Conservation (phyloP, 441 rosid species). For the Dalechampia spathulata region DNA sequence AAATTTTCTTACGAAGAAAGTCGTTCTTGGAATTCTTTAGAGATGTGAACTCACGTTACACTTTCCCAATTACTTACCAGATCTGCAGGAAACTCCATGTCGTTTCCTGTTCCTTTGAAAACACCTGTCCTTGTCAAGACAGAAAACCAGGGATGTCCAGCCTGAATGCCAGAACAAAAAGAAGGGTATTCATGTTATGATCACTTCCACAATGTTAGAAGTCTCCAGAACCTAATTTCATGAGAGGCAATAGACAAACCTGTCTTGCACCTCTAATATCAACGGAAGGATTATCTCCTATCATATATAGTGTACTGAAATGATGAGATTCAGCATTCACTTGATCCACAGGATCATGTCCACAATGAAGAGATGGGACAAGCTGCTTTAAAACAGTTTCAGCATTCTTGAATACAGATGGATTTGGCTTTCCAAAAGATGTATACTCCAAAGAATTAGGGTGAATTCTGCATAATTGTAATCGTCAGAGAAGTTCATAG, state of each 20-base stretch:
- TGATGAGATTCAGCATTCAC: constrained; percentile 22
- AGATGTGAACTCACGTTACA: background rate
- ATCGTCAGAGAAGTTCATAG: constrained; percentile 5
- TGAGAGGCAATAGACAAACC: constrained; percentile 31
- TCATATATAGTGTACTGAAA: constrained; percentile 61
- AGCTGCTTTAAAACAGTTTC: constrained; percentile 46
- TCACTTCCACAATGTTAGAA: background rate
- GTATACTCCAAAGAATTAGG: constrained; percentile 40
- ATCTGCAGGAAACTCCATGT: constrained; percentile 56
- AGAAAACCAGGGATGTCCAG: constrained; percentile 83
- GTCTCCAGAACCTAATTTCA: background rate
- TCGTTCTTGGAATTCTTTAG: no score
- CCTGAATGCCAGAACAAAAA: constrained; percentile 32
- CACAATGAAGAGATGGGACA: constrained; percentile 17
- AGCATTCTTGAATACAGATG: constrained; percentile 63
- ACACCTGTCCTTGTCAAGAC: constrained; percentile 83
- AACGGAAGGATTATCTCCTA: constrained; percentile 80
- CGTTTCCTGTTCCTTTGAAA: constrained; percentile 62
- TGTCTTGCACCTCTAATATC: constrained; percentile 62
- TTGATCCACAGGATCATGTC: background rate
- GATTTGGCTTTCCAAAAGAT: constrained; percentile 78
- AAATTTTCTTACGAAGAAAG: no score
- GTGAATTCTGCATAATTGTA: constrained; percentile 42
- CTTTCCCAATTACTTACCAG: constrained; percentile 32
- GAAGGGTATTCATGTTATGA: background rate